These are phyloP conservation scores for Russula earlei DNA, from an alignment of 768 basidiomycete genomes.

Conservation along the genomic window DNA sequence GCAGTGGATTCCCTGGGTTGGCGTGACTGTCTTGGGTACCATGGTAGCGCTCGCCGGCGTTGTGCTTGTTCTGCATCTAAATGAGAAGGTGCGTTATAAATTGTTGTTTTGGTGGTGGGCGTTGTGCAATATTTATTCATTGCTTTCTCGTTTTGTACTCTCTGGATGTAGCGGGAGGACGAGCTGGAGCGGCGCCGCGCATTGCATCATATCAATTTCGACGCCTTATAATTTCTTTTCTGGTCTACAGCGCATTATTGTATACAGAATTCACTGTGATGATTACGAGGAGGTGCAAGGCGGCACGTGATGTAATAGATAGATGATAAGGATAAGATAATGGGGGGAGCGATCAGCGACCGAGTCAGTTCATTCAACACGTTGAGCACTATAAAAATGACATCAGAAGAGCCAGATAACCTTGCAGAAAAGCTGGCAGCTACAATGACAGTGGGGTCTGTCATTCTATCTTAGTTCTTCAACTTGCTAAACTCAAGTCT, in stretches of 20 bases:
- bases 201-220: conserved; percentile 97
- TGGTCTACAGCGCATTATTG: not conserved
- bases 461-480: not conserved
- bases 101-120: not conserved
- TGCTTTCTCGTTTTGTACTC: not conserved
- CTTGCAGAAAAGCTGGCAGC: not conserved
- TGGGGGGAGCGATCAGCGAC: too few relatives aligned
- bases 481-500: not conserved
- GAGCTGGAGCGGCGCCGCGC: conserved; percentile 80
- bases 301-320: too few relatives aligned
- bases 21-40: conserved; percentile 70
- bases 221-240: conserved; percentile 55
- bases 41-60: conserved; percentile 69
- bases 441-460: not conserved
- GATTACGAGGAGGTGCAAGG: too few relatives aligned
- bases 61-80: conserved; percentile 79
- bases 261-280: not conserved
- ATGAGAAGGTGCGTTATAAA: conserved; percentile 67
- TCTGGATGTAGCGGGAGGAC: conserved; percentile 81
- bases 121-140: not conserved
- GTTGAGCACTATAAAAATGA: not conserved
- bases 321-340: too few relatives aligned
- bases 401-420: not conserved
- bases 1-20: conserved; percentile 97
- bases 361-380: not conserved